Evolutionary conservation across 768 basidiomycete species (phyloP).

Genomic region (Termitomyces sp.): DNA sequence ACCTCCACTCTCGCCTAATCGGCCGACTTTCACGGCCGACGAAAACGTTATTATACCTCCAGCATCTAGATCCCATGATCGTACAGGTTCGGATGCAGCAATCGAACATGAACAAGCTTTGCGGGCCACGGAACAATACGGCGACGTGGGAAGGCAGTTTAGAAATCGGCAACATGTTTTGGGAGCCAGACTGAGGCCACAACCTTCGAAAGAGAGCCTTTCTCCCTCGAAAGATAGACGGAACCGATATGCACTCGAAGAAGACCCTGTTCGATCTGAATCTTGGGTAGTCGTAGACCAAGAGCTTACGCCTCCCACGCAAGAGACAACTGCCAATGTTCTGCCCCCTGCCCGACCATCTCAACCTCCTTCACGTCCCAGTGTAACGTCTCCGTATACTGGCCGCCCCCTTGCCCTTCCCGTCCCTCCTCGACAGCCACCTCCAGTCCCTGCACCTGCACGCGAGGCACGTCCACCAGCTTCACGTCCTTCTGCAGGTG

Average conservation of each 20-base stretch:
- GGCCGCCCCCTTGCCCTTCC: slow-evolving; percentile 32
- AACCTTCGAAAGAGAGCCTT: slow-evolving; percentile 33
- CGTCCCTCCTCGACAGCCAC: slow-evolving; percentile 36
- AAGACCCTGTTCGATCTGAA: slow-evolving; percentile 24
- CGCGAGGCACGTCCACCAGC: slow-evolving; percentile 31
- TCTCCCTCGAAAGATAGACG: slow-evolving; percentile 22
- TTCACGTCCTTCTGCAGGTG: slow-evolving; percentile 34
- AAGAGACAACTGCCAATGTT: slow-evolving; percentile 21
- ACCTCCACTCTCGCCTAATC: slow-evolving; percentile 47
- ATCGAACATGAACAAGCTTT: slow-evolving; percentile 45
- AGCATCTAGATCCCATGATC: slow-evolving; percentile 33
- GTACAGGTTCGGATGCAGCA: slow-evolving; percentile 52
- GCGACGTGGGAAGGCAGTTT: slow-evolving; percentile 30
- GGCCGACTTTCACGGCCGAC: slow-evolving; percentile 37
- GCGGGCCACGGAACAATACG: slow-evolving; percentile 38
- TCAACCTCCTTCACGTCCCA: slow-evolving; percentile 26
- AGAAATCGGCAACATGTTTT: slow-evolving; percentile 27
- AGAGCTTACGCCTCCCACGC: slow-evolving; percentile 25
- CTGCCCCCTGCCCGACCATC: slow-evolving; percentile 28
- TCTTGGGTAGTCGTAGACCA: slow-evolving; percentile 31
- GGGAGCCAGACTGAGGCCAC: slow-evolving; percentile 27
- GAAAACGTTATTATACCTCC: slow-evolving; percentile 37
- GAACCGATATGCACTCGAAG: slow-evolving; percentile 25
- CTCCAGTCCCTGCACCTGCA: slow-evolving; percentile 33
- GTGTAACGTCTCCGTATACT: slow-evolving; percentile 32